Conservation (phyloP, 164 flowering plant species). For the Magnolia sinica region DNA sequence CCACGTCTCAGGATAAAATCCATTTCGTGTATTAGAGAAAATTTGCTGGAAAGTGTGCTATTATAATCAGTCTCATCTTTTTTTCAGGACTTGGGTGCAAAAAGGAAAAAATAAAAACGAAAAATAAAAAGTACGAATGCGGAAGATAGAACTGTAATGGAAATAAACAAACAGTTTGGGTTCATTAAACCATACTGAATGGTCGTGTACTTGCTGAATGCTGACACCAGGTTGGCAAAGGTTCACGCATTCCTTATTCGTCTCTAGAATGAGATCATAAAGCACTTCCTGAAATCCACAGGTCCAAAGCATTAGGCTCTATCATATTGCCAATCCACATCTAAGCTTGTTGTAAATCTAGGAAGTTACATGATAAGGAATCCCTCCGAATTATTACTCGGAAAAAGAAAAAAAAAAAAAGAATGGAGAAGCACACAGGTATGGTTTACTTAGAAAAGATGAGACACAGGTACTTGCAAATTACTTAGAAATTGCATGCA, state of each 20-base stretch:
- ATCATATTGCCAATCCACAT: background rate
- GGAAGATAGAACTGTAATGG: background rate
- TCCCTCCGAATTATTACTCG: background rate
- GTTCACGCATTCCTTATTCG: slow-evolving; percentile 78
- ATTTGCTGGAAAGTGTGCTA: background rate
- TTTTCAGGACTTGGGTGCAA: background rate
- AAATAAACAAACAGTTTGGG: slow-evolving; percentile 2
- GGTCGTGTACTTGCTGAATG: slow-evolving; percentile 67
- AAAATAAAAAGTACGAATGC: background rate
- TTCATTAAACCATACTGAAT: slow-evolving; percentile 52
- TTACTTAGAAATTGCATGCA: too few species aligned
- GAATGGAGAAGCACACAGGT: too few species aligned
- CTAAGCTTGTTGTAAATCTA: background rate
- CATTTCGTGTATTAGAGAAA: background rate
- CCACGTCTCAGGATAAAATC: background rate
- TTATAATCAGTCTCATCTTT: background rate
- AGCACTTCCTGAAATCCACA: slow-evolving; percentile 68
- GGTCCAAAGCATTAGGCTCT: slow-evolving; percentile 10
- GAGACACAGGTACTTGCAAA: too few species aligned
- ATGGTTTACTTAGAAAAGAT: too few species aligned
- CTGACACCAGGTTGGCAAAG: slow-evolving; percentile 86
- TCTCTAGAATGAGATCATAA: slow-evolving; percentile 75
- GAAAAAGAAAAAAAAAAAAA: too few species aligned
- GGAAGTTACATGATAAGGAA: background rate
- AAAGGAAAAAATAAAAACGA: background rate